Conservation (phyloP, 2,329 filamentous ascomycete genomes). For the Botryotinia calthae region DNA sequence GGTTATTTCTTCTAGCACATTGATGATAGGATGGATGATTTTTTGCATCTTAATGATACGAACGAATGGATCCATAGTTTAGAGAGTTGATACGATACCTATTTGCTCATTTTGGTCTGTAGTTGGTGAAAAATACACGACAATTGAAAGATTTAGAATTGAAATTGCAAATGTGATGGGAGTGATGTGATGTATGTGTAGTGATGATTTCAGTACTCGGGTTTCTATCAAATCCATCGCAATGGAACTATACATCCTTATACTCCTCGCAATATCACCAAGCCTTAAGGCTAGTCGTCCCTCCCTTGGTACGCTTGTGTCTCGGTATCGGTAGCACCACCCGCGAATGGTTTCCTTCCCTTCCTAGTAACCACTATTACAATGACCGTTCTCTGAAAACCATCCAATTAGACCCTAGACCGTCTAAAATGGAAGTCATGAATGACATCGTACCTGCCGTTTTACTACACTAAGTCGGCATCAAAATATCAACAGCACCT, state of each 20-base stretch:
- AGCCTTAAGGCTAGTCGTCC: not conserved
- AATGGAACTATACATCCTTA: not conserved
- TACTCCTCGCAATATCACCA: not conserved
- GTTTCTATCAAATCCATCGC: not conserved
- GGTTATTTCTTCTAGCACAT: not conserved
- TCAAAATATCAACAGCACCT: not conserved
- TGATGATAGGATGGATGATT: slow-evolving; percentile 6
- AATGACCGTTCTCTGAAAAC: not conserved
- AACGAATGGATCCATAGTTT: slow-evolving; percentile 8
- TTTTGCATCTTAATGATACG: not conserved
- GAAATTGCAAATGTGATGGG: not conserved
- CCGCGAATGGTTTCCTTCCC: not conserved
- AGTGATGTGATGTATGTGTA: not conserved
- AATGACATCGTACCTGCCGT: not conserved
- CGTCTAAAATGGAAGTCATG: not conserved
- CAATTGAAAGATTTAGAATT: not conserved
- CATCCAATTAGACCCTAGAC: not conserved
- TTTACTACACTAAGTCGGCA: not conserved
- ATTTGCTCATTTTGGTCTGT: slow-evolving; percentile 5
- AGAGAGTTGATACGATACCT: slow-evolving; percentile 16
- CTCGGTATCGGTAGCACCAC: not conserved
- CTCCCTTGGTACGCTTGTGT: not conserved
- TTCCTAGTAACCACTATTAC: not conserved
- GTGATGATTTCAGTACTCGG: not conserved
- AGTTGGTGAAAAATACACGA: not conserved